Evolutionary conservation across 345 rosid genomes (phyloP).

Genomic region (Euphorbia lathyris): DNA sequence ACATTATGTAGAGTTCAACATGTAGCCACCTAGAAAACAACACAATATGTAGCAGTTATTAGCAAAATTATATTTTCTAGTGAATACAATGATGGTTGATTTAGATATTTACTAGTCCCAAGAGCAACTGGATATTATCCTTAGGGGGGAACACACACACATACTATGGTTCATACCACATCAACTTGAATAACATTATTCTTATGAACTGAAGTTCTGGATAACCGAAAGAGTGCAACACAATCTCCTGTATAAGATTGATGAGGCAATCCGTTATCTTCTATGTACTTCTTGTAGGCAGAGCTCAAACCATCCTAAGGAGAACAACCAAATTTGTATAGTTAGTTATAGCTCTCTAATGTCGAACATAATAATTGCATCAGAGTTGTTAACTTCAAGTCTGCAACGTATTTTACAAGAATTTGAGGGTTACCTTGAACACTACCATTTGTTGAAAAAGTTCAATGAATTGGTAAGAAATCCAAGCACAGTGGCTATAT

Average conservation of each 20-base stretch:
- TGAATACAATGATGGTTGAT: not conserved
- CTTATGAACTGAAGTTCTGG: slow-evolving; percentile 75
- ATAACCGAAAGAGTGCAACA: slow-evolving; percentile 76
- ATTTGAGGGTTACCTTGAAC: slow-evolving; percentile 62
- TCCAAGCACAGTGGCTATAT: not conserved
- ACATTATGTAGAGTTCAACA: slow-evolving; percentile 78
- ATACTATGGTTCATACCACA: slow-evolving; percentile 41
- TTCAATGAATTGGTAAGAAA: slow-evolving; percentile 81
- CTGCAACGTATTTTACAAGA: not conserved
- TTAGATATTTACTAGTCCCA: not conserved
- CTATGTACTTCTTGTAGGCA: slow-evolving; percentile 67
- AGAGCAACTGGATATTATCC: not conserved
- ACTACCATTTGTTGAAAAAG: slow-evolving; percentile 88
- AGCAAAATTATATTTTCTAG: not conserved
- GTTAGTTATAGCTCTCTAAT: slow-evolving; percentile 9
- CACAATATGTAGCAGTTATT: not conserved
- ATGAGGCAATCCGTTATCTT: slow-evolving; percentile 59
- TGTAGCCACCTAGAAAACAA: slow-evolving; percentile 57
- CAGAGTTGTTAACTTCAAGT: slow-evolving; percentile 7
- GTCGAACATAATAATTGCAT: slow-evolving; percentile 13
- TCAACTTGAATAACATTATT: slow-evolving; percentile 80
- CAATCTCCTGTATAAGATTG: slow-evolving; percentile 67
- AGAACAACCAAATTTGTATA: slow-evolving; percentile 22
- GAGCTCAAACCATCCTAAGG: slow-evolving; percentile 90
- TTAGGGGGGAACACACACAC: not conserved